Evolutionary conservation across 306 rosid genomes (phyloP), one percentile per base, ranked within the genome.

Genomic region (Styphnolobium japonicum): DNA sequence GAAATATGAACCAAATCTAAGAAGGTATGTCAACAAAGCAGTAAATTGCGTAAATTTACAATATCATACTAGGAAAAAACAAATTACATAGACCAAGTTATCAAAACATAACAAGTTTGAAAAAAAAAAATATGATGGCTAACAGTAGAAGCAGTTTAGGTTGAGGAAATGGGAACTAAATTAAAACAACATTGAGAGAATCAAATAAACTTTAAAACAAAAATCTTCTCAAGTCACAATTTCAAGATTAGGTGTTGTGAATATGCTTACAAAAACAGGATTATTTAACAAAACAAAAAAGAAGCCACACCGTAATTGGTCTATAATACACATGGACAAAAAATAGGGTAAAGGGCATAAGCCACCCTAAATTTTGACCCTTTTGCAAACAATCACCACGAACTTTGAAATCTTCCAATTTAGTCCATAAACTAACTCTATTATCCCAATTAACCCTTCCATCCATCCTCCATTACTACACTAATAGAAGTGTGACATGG

Each of bases 31-130:
- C 66, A 81, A 70, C 29, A 74, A 3, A 69, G 78, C 37, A 61
- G 63, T 23, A 29, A 58, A 85, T 73, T 15, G 65, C 33, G 43
- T 55, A 63, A 75, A 70, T 33, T 65, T 65, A 31, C 29, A 79
- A 52, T 70, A 56, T 61, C 39, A 53, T 36, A 71, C 69, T 6
- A 77, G 21, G 14, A 34, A 46, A 25, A 62, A 43, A 23, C 4
- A 52, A 60, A 14, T 52, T 18, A 51, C 39, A 39, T 23, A 9
- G 6, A 56, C 56, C 25, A 73, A 71, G 51, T 22, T 37, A 37
- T 46, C 23, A 15, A 73, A 25, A 76, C 46, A 27, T 11, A 19
- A 23, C 14, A 62, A 65, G 23, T 34, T 76, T 1, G 25, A 70
- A 27, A 36, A 61, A 12, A 14, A 8, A 60, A n/a, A n/a, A n/a